These are phyloP conservation scores for Phialophora tarda DNA, from an alignment of 2,329 filamentous ascomycete genomes.

Conservation along the genomic window DNA sequence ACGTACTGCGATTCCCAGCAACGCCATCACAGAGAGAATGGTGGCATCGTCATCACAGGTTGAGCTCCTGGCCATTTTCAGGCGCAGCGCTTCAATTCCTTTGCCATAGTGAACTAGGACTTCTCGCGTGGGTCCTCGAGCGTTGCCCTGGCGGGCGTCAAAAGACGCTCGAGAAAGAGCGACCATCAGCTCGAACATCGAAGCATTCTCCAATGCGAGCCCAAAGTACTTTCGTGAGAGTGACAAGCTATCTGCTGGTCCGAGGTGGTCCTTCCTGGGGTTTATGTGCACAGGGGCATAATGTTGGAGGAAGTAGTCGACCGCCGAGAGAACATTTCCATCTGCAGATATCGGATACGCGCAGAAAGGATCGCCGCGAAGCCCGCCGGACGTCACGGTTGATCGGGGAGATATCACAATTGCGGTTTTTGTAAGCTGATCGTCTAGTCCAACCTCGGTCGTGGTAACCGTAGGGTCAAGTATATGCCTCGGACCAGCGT, in stretches of 20 bases:
- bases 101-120: constrained; percentile 22
- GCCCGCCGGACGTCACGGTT: constrained; percentile 16
- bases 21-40: constrained; percentile 17
- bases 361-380: constrained; percentile 20
- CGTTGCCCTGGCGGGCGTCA: constrained; percentile 2
- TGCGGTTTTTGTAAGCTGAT: background rate
- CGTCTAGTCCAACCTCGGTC: background rate
- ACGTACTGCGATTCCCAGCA: constrained; percentile 21
- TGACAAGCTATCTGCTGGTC: constrained; percentile 12
- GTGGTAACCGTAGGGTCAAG: background rate
- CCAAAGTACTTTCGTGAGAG: constrained; percentile 19
- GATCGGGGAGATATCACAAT: constrained; percentile 8
- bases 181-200: constrained; percentile 24
- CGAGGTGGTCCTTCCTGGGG: constrained; percentile 15
- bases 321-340: constrained; percentile 9
- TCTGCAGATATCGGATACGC: constrained; percentile 19
- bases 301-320: constrained; percentile 21
- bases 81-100: constrained; percentile 18
- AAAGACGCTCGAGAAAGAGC: constrained; percentile 14
- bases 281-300: constrained; percentile 22
- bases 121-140: constrained; percentile 14
- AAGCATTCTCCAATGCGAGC: constrained; percentile 19
- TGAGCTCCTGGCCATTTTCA: constrained; percentile 13
- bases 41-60: constrained; percentile 24
- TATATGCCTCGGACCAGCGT: background rate